A percentile compares a stretch with the other conserved stretches of the same genome.
phyloP scores from a whole-genome alignment of 1,139 yeast genomes.

The Candida albicans region DNA sequence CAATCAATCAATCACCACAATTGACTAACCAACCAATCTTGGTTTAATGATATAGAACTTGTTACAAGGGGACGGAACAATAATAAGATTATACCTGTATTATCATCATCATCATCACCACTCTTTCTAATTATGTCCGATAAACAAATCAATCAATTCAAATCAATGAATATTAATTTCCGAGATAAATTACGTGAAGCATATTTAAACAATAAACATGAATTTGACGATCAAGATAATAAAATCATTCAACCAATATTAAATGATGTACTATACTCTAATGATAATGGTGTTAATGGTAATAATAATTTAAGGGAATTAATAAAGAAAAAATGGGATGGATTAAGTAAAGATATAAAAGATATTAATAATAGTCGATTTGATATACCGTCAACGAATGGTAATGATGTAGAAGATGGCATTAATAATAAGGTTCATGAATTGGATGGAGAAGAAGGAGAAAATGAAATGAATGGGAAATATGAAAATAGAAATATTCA shows the following conservation, averaged over 20 bases:
- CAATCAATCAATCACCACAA: neutral
- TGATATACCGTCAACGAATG: neutral
- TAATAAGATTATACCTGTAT: no score
- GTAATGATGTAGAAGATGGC: neutral
- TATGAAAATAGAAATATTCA: no score
- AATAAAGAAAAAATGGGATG: neutral
- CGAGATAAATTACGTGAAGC: neutral
- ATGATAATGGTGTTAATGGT: neutral
- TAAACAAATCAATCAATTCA: slow-evolving; percentile 1
- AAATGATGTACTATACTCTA: slow-evolving; percentile 1
- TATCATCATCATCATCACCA: no score
- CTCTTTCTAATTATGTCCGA: neutral
- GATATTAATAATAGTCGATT: neutral
- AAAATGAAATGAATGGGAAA: neutral
- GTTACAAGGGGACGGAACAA: no score
- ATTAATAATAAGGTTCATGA: neutral
- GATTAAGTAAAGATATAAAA: neutral
- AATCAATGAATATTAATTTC: neutral
- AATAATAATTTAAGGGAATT: neutral
- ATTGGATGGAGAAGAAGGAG: neutral
- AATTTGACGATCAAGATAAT: slow-evolving; percentile 1
- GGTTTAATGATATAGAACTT: no score
- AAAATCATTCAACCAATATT: slow-evolving; percentile 2
- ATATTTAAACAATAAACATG: neutral
- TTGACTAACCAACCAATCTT: neutral